These are phyloP conservation scores for Gymnopus androsaceus DNA, from an alignment of 1,284 basidiomycete species.

Conservation along the genomic window DNA sequence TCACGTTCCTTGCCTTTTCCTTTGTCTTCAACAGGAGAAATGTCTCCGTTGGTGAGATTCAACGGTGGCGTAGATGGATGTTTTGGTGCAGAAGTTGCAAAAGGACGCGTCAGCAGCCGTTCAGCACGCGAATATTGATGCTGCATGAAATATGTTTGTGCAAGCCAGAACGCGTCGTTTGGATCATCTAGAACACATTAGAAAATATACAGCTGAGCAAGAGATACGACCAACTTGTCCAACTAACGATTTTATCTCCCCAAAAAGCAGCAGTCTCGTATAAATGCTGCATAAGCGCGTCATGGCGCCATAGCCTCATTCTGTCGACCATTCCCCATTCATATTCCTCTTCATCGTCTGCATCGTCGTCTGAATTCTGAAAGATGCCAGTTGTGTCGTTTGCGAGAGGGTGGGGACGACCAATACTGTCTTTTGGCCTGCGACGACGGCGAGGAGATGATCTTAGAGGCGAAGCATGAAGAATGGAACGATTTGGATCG, in stretches of 20 bases:
- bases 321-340: slow-evolving; percentile 89
- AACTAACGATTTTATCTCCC: slow-evolving; percentile 94
- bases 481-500: slow-evolving; percentile 75
- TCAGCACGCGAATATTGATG: slow-evolving; percentile 95
- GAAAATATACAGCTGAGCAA: slow-evolving; percentile 7
- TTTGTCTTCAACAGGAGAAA: slow-evolving; percentile 39
- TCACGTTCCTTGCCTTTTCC: slow-evolving; percentile 66
- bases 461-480: slow-evolving; percentile 66
- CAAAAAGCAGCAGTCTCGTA: slow-evolving; percentile 98
- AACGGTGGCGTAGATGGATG: slow-evolving; percentile 34
- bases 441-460: slow-evolving; percentile 60
- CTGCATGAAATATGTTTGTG: slow-evolving; percentile 94
- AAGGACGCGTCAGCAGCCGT: slow-evolving; percentile 84
- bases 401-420: slow-evolving; percentile 66
- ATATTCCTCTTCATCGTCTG: slow-evolving; percentile 60
- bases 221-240: slow-evolving; percentile 78
- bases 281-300: slow-evolving; percentile 96
- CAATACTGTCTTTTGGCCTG: slow-evolving; percentile 49
- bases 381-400: slow-evolving; percentile 78
- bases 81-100: slow-evolving; percentile 53
- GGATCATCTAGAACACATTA: slow-evolving; percentile 66
- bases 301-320: slow-evolving; percentile 97
- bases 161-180: slow-evolving; percentile 98
- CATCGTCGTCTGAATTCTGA: slow-evolving; percentile 60
- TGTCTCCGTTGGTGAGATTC: slow-evolving; percentile 44